Conservation (phyloP, 1,139 yeast species). For the Candida gigantensis region DNA sequence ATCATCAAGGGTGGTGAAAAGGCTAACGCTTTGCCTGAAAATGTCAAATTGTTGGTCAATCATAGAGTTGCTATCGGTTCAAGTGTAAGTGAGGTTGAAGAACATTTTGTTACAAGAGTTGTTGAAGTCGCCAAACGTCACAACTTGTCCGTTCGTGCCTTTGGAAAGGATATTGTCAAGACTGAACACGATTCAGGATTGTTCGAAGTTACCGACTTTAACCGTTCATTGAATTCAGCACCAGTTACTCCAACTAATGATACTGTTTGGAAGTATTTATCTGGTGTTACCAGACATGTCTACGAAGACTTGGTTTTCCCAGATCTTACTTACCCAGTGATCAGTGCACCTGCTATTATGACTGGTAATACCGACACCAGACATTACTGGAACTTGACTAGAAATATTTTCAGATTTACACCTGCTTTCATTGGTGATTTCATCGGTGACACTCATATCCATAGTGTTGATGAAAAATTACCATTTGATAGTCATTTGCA, state of each 20-base stretch:
- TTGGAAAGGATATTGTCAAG: constrained; percentile 23
- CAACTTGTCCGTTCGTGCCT: constrained; percentile 24
- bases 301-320: constrained; percentile 42
- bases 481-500: constrained; percentile 42
- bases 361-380: constrained; percentile 86
- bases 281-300: constrained; percentile 47
- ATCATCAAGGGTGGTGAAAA: constrained; percentile 41
- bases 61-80: constrained; percentile 33
- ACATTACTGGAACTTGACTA: constrained; percentile 73
- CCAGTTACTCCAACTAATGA: constrained; percentile 39
- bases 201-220: constrained; percentile 21
- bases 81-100: constrained; percentile 22
- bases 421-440: constrained; percentile 32
- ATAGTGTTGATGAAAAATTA: constrained; percentile 44
- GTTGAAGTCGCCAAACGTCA: constrained; percentile 31
- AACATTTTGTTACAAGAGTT: constrained; percentile 23
- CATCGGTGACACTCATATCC: constrained; percentile 26
- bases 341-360: constrained; percentile 67
- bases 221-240: constrained; percentile 30
- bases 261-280: constrained; percentile 42
- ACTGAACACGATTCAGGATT: constrained; percentile 22
- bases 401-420: constrained; percentile 67
- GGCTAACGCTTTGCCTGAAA: constrained; percentile 45
- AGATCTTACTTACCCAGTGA: constrained; percentile 39
- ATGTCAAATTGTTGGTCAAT: constrained; percentile 30